Conservation (phyloP, 371 early-diverging fungal genomes). For the Rhizopus microsporus region DNA sequence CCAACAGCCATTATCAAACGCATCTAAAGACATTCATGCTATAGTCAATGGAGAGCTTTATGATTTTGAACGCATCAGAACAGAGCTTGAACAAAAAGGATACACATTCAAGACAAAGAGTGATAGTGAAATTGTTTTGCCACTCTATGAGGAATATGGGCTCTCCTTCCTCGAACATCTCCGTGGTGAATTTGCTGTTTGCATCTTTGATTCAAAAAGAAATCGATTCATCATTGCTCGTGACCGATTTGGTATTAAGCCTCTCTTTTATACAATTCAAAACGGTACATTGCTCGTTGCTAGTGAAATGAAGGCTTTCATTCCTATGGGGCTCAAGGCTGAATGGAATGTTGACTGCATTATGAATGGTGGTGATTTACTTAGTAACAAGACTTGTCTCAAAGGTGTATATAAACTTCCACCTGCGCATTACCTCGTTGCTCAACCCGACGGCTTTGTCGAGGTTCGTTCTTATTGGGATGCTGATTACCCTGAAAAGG, state of each 20-base stretch:
- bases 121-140: constrained; percentile 30
- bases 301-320: constrained; percentile 31
- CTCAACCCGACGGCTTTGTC: constrained; percentile 12
- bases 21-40: constrained; percentile 7
- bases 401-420: constrained; percentile 26
- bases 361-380: constrained; percentile 11
- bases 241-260: constrained; percentile 31
- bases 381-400: constrained; percentile 23
- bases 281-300: constrained; percentile 21
- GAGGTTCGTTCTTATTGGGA: constrained; percentile 25
- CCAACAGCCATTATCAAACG: constrained; percentile 20
- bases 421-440: constrained; percentile 23
- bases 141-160: constrained; percentile 23
- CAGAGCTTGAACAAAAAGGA: constrained; percentile 15
- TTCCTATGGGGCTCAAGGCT: constrained; percentile 24
- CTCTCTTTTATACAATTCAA: constrained; percentile 25
- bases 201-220: constrained; percentile 17
- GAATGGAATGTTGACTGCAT: constrained; percentile 29
- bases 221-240: constrained; percentile 20
- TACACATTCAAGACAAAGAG: constrained; percentile 25
- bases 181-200: constrained; percentile 27
- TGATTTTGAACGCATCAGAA: constrained; percentile 25
- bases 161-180: constrained; percentile 21
- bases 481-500: constrained; percentile 30
- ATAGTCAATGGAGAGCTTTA: constrained; percentile 32